Evolutionary conservation across 768 basidiomycete species (phyloP), one percentile per base, ranked within the genome.

Genomic region (Suillus americanus): DNA sequence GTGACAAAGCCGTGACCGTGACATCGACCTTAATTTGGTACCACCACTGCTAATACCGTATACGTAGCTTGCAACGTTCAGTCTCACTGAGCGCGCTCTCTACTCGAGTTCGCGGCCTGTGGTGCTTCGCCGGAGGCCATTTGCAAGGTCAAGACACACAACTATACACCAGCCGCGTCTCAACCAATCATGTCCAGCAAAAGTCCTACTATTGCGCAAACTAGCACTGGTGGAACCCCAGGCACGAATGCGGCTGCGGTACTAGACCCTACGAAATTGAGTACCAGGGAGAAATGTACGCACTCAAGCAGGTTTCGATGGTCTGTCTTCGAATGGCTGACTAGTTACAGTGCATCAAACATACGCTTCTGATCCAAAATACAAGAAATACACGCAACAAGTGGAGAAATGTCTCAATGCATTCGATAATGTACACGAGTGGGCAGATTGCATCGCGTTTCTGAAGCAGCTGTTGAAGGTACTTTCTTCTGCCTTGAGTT

Each of bases 361-460:
- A 16, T 88, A 87, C 70, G 84, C 87, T 33, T 85, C 89, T 10
- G 96, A 99, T 80, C 91, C 94, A 16, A 96, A 95, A 75, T 97
- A 88, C 80, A 94, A 92, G 81, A 97, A 97, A 78, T 98, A 95
- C 78, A 82, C 89, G 0, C 88, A 90, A 62, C 92, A 94, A 70
- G 93, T 99, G 56, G 97, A 99, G 74, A 91, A 90, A 78, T 94
- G 92, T 69, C 82, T 99, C 55, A 90, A 89, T 66, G 89, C 94
- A 2, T 99, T 99, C 72, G 95, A 97, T 72, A 93, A 88, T 72
- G 94, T 97, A 64, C 94, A 97, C 64, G 97, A 99, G 80, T 99
- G 97, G 97, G 96, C 97, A 65, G 97, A 99, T 79, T 99, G 95
- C 75, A 99, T 97, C 73, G 90, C 96, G 46, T 99, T 99, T 79